Base-by-base conservation (phyloP, 371 early-diverging fungal species). In the Mortierella sp. region DNA sequence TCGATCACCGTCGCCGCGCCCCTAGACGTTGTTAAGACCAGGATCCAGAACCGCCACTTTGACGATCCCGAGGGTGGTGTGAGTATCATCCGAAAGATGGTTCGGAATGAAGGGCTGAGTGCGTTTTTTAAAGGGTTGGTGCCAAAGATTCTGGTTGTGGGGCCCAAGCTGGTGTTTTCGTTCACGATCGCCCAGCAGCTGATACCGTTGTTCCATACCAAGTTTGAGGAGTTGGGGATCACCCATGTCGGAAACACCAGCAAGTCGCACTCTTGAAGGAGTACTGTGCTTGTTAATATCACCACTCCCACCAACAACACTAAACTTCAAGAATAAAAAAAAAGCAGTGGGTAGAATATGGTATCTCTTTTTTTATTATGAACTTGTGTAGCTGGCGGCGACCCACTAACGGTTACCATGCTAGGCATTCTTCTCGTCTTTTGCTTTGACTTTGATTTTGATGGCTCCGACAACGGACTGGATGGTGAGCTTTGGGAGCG, bases 51-150 rank as follows among this genome's bases (percentile, higher is more conserved):
- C 80, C 91, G 94, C 69, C 92, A 96, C 80, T 94, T 94, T 85
- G 97, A 96, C 40, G 91, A 92, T 79, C 96, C 96, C 22, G 96
- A 97, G 85, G 90, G 93, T 48, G 99, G 99, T 66, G 86, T 93
- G 78, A 90, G 90, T 67, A 97, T 99, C 75, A 88, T 99, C 73
- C 89, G 88, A 85, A 92, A 93, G 68, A 94, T 99, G 95, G 85
- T 97, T 76, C 93, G 91, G 79, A 88, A 97, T 78, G 99, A 99
- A 89, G 99, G 99, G 55, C 87, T 96, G 26, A 89, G 91, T n/a
- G 91, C 97, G 40, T 96, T 99, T 93, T 97, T 99, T 93, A 99
- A 99, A 94, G 99, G 99, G 3, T 87, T 99, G 73, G 95, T 96
- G 26, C 99, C 99, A 67, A 99, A 99, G 93, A 94, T 97, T 78